phyloP scores from a whole-genome alignment of 2,329 filamentous ascomycete species.

The Sporothrix pseudoabietina region DNA sequence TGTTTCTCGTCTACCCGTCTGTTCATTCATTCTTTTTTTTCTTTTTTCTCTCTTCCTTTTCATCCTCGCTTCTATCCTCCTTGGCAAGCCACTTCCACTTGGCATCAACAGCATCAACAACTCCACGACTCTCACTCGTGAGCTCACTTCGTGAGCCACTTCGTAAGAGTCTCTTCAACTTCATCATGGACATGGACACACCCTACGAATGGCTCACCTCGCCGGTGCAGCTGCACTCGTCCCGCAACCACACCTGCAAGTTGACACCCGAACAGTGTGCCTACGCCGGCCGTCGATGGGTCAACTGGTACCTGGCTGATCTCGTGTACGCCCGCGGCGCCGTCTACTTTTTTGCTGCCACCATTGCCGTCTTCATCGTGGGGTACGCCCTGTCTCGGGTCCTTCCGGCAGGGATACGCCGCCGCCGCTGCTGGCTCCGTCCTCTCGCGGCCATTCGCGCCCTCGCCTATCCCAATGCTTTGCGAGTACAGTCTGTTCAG shows the following conservation, averaged over 20 bases:
- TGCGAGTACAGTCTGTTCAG: not conserved
- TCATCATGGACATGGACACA: constrained; percentile 25
- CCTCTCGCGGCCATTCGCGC: not conserved
- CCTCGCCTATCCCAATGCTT: constrained; percentile 6
- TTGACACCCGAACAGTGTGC: constrained; percentile 49
- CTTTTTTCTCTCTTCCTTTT: not conserved
- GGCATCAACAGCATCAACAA: not conserved
- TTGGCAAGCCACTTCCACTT: not conserved
- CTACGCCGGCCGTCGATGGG: constrained; percentile 51
- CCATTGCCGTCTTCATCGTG: constrained; percentile 19
- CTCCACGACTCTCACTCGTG: not conserved
- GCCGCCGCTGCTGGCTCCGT: not conserved
- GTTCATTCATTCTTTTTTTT: not conserved
- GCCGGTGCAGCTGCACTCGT: constrained; percentile 47
- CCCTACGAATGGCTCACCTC: constrained; percentile 43
- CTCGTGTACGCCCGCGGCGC: constrained; percentile 21
- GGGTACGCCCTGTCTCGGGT: not conserved
- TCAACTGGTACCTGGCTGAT: constrained; percentile 30
- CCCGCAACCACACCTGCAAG: constrained; percentile 40
- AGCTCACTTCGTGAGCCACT: too few species aligned
- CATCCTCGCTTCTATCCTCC: not conserved
- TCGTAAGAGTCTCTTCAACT: not conserved
- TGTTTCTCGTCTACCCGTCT: not conserved
- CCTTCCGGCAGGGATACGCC: not conserved
- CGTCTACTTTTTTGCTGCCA: constrained; percentile 25